Conservation (phyloP, 192 early-diverging fungal species). For the Jimgerdemannia lactiflua region DNA sequence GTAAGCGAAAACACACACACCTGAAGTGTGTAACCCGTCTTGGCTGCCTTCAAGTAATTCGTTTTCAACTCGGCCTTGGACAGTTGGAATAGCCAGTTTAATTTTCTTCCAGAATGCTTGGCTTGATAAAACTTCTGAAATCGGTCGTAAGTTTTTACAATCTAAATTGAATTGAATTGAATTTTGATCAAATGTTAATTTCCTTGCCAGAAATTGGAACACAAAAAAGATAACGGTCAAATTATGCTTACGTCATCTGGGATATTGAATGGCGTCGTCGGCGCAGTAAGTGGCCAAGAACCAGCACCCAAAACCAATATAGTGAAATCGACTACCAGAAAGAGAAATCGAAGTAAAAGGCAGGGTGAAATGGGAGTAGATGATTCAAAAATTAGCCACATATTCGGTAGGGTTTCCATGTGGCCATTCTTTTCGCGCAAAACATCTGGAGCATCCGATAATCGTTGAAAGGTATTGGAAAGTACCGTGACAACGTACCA, state of each 20-base stretch:
- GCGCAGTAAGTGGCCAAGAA: slow-evolving; percentile 86
- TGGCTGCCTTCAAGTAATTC: slow-evolving; percentile 76
- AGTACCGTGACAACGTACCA: slow-evolving; percentile 8
- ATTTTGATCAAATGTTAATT: not conserved
- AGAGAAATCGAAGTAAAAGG: not conserved
- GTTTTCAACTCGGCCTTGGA: slow-evolving; percentile 92
- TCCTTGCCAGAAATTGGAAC: not conserved
- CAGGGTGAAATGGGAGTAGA: not conserved
- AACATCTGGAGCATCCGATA: not conserved
- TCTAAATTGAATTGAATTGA: slow-evolving; percentile 25
- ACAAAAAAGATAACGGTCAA: not conserved
- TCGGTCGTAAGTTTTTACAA: slow-evolving; percentile 79
- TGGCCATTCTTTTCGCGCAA: too few species aligned
- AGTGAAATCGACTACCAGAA: slow-evolving; percentile 63
- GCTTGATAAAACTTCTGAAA: slow-evolving; percentile 87
- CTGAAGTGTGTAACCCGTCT: slow-evolving; percentile 76
- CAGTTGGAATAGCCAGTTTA: slow-evolving; percentile 94
- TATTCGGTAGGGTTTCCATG: not conserved
- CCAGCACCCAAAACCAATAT: slow-evolving; percentile 86
- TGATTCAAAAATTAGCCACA: not conserved
- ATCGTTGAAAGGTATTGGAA: not conserved
- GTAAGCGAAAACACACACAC: slow-evolving; percentile 31
- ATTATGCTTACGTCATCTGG: slow-evolving; percentile 68
- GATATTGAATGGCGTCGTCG: slow-evolving; percentile 78
- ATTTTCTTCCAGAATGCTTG: slow-evolving; percentile 85